A percentile compares a stretch with the other conserved stretches of the same genome.
Conservation (phyloP, 495 filamentous ascomycete species). For the Podospora comata region DNA sequence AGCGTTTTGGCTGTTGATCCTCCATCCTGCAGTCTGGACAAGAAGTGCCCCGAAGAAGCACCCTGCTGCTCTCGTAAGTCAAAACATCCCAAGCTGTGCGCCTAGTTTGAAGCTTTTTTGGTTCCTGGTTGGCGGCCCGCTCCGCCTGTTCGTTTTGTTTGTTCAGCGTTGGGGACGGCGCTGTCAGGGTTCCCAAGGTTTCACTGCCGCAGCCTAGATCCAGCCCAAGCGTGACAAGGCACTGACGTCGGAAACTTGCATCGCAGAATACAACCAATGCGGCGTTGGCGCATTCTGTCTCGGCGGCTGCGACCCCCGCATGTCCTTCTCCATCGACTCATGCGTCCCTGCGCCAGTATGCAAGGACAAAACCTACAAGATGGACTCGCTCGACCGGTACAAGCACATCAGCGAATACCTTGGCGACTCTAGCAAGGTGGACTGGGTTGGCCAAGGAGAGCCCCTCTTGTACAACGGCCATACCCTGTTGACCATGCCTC, state of each 20-base stretch:
- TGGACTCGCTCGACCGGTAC: slow-evolving; percentile 66
- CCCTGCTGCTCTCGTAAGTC: slow-evolving; percentile 94
- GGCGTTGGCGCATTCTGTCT: slow-evolving; percentile 93
- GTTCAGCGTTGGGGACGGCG: background rate
- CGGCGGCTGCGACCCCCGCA: slow-evolving; percentile 86
- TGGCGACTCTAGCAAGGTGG: slow-evolving; percentile 69
- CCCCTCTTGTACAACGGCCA: slow-evolving; percentile 60
- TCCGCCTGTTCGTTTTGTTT: slow-evolving; percentile 3
- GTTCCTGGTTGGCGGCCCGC: background rate
- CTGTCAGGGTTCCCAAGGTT: slow-evolving; percentile 9
- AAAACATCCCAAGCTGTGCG: background rate
- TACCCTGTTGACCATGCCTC: slow-evolving; percentile 82
- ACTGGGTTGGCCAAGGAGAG: slow-evolving; percentile 85
- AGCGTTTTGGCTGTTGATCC: slow-evolving; percentile 35
- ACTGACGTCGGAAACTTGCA: slow-evolving; percentile 29
- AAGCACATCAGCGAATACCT: slow-evolving; percentile 73
- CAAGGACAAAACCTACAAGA: slow-evolving; percentile 65
- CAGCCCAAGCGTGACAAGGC: background rate
- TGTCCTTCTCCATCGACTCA: slow-evolving; percentile 75
- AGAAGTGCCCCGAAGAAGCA: slow-evolving; percentile 66
- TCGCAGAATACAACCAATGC: slow-evolving; percentile 86
- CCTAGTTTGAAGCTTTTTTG: background rate
- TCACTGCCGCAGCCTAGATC: slow-evolving; percentile 1
- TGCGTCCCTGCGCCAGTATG: slow-evolving; percentile 87
- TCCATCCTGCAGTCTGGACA: slow-evolving; percentile 44